A percentile compares a stretch with the other conserved stretches of the same genome.
Conservation (phyloP, 305 asterid genomes). For the Fraxinus xanthoxyloides region DNA sequence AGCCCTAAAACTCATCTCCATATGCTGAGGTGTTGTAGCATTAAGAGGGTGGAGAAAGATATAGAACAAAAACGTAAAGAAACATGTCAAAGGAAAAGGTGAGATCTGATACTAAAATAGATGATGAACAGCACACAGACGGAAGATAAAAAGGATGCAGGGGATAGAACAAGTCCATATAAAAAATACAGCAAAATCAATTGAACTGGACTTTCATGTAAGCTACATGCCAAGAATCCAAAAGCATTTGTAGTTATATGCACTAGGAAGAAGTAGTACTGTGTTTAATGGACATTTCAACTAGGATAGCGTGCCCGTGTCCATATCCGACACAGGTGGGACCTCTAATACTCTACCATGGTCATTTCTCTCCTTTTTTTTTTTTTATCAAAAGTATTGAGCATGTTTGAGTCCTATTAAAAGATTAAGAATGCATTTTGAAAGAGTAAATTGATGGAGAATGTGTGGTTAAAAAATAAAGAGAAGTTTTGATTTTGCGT, state of each 20-base stretch:
- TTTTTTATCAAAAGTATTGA: too few species aligned
- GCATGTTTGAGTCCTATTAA: too few species aligned
- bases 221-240: neutral
- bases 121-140: neutral
- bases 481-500: too few species aligned
- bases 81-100: neutral
- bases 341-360: too few species aligned
- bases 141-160: neutral
- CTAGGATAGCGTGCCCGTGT: too few species aligned
- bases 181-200: neutral
- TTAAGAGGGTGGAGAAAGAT: neutral
- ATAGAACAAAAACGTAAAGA: neutral
- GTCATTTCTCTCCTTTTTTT: too few species aligned
- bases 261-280: neutral
- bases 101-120: neutral
- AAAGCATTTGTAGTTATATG: neutral
- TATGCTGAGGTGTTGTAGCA: neutral
- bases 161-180: neutral
- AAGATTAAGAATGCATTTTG: too few species aligned
- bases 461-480: too few species aligned
- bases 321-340: too few species aligned
- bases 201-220: neutral
- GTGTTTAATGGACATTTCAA: too few species aligned
- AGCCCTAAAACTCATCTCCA: neutral
- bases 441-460: too few species aligned